Evolutionary conservation across 192 early-diverging fungal genomes (phyloP).

Genomic region (Coemansia sp.): DNA sequence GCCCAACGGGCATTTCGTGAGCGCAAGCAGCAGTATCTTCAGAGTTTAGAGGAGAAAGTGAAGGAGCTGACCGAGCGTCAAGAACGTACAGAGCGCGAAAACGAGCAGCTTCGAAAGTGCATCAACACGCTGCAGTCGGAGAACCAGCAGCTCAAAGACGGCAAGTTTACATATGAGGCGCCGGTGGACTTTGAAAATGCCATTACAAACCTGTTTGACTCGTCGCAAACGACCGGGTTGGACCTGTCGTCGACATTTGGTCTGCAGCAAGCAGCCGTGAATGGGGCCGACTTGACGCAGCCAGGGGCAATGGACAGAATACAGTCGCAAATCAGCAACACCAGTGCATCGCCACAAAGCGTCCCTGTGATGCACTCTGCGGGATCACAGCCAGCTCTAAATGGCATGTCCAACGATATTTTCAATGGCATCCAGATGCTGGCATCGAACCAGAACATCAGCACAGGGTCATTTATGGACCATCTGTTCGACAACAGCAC

Average conservation of each 20-base stretch:
- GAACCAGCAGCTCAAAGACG: conserved; percentile 31
- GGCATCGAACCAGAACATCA: conserved; percentile 48
- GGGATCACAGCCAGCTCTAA: conserved; percentile 5
- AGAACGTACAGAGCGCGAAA: conserved; percentile 52
- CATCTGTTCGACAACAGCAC: conserved; percentile 24
- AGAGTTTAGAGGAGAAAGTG: conserved; percentile 72
- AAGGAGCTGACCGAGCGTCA: conserved; percentile 64
- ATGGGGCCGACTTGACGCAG: conserved; percentile 32
- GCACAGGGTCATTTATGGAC: conserved; percentile 41
- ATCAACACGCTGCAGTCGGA: conserved; percentile 43
- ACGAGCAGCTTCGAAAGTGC: conserved; percentile 29
- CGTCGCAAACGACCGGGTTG: conserved; percentile 8
- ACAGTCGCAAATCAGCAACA: neutral
- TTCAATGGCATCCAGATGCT: conserved; percentile 41
- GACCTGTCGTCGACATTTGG: conserved; percentile 29
- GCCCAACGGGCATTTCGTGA: conserved; percentile 90
- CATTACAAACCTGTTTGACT: conserved; percentile 36
- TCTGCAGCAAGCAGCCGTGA: conserved; percentile 35
- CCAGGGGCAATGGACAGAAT: conserved; percentile 24
- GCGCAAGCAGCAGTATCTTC: conserved; percentile 77
- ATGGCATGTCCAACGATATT: conserved; percentile 26
- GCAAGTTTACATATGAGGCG: conserved; percentile 40
- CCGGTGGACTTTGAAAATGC: conserved; percentile 44
- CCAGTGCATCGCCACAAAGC: conserved; percentile 28
- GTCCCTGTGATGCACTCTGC: conserved; percentile 28